Evolutionary conservation across 768 basidiomycete species (phyloP), one percentile per base, ranked within the genome.

Genomic region (Macrolepiota fuliginosa): DNA sequence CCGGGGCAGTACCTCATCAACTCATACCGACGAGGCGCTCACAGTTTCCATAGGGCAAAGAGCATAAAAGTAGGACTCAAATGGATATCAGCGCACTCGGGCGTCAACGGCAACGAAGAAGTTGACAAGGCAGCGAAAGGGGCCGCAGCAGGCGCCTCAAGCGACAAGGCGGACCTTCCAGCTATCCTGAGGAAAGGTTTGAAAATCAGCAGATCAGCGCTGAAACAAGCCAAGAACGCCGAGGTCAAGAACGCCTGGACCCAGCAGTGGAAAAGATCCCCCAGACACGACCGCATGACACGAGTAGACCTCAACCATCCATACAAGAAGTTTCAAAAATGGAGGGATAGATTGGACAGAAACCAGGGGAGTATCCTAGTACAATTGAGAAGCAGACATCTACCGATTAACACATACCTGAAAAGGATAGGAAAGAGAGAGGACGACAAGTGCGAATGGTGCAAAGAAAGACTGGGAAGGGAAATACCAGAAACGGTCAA

Each of bases 341-440:
- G 24, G 13, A 46, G 45, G 32, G 40, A 62, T 17, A 40, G 61
- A 0, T 42, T 66, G 4, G 55, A 22, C 0, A 6, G 65, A 32
- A 27, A 46, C 0, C 58, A 67, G 36, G 62, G 63, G 1, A 63
- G 66, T 29, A 19, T 69, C 0, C 55, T 76, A 2, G 62, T 67
- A 0, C 74, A 76, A 46, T 47, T 76, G 0, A 58, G 71, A 22
- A 70, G 72, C 37, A 66, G 70, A 0, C 74, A 76, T 53, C 51
- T 67, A 35, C 68, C 71, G 0, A 69, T 73, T 3, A 71, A 74
- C 46, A 47, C 39, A n/a, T 63, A 58, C 24, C 54, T 63, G 7
- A 53, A 49, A 42, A 60, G 47, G 32, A 32, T 52, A 45, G 36
- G 47, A 24, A 37, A 40, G 25, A 40, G 39, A 3, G 56, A 54